A percentile compares a stretch with the other conserved stretches of the same genome.
Evolutionary conservation across 768 basidiomycete species (phyloP).

Genomic region (Rhodotorula paludigena): DNA sequence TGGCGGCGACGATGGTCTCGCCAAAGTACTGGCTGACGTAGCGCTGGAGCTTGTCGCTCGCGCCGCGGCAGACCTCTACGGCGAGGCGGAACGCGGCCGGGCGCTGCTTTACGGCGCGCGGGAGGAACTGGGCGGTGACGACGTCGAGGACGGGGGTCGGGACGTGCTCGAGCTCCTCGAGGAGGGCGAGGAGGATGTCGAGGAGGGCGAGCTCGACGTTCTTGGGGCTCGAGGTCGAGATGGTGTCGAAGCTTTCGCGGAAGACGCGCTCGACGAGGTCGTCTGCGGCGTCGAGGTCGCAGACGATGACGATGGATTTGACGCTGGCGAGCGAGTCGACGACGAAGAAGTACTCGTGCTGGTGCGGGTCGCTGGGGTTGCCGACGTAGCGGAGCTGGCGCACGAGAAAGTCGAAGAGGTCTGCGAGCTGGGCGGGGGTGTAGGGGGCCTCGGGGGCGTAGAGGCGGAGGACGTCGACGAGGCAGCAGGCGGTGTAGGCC

Average conservation of each 20-base stretch:
- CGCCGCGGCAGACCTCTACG: constrained; percentile 74
- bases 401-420: constrained; percentile 96
- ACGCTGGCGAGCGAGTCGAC: constrained; percentile 88
- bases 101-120: constrained; percentile 47
- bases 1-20: constrained; percentile 65
- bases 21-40: constrained; percentile 87
- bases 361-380: constrained; percentile 59
- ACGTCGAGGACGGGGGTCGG: constrained; percentile 72
- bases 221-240: constrained; percentile 66
- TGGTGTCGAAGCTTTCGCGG: constrained; percentile 71
- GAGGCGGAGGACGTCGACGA: constrained; percentile 85
- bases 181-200: constrained; percentile 82
- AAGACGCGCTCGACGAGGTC: constrained; percentile 79
- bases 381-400: constrained; percentile 58
- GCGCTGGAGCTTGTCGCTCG: constrained; percentile 79
- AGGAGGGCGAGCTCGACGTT: constrained; percentile 78
- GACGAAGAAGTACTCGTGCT: constrained; percentile 88
- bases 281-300: constrained; percentile 76
- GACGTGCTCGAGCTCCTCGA: constrained; percentile 78
- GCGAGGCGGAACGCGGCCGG: constrained; percentile 66
- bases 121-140: constrained; percentile 78
- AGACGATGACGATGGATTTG: constrained; percentile 88
- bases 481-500: constrained; percentile 86
- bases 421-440: constrained; percentile 72
- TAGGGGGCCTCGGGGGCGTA: constrained; percentile 98